Base-by-base conservation (phyloP, 2,329 filamentous ascomycete species). In the Cladosporium sp. region DNA sequence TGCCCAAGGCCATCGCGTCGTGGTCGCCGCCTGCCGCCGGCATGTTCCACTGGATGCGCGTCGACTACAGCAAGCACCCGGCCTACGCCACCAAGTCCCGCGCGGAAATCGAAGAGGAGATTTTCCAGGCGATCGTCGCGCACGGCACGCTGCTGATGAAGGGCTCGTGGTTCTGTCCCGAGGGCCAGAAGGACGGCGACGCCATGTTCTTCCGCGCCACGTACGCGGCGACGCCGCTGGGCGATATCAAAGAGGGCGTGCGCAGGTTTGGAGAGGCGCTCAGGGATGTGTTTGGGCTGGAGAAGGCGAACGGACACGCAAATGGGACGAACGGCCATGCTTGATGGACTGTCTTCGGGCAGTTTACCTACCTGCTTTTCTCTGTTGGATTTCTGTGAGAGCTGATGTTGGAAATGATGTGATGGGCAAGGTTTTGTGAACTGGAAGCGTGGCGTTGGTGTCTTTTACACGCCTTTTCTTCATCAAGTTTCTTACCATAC, bases 141-240 rank as follows among this genome's bases (percentile, higher is more conserved):
- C 86, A 90, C 72, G 90, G 92, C 26, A 92, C 95, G 4, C 84
- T 99, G 55, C 84, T 95, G 2, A 92, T 91, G 66, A 86, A 91
- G 58, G 95, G 95, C 3, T 93, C 89, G 58, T 99, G 93, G 93
- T 99, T 98, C 84, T 86, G 88, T 66, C 91, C 93, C 0, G 90
- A 95, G 75, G 85, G 84, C 52, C 83, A 86, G 58, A 83, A 82
- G 12, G 77, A 80, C 63, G 81, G 83, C 60, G 74, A 83, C 80
- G 89, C 88, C 32, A 83, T 97, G 78, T 97, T 92, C 81, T 96
- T 98, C 83, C 87, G 95, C 62, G 88, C 92, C 4, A 99, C 94
- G 0, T 99, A 91, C 81, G 93, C 94, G 0, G 89, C 93, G 44
- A 93, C 93, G 2, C 88, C 78, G 24, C 76, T 75, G 41, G 80